A percentile compares a stretch with the other conserved stretches of the same genome.
Conservation (phyloP, 495 filamentous ascomycete genomes). For the Podospora sp. region DNA sequence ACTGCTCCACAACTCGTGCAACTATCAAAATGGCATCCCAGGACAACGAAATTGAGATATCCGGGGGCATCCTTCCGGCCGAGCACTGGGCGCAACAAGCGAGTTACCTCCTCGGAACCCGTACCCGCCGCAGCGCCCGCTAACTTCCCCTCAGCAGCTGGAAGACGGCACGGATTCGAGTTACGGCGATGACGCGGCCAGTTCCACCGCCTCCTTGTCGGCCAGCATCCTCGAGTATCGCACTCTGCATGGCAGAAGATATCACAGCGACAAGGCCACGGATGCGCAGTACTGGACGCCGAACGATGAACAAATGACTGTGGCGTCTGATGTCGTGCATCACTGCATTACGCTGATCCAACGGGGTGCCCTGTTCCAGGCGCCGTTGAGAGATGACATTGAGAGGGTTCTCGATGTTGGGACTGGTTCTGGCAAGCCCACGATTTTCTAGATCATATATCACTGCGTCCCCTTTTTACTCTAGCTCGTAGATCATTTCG, state of each 20-base stretch:
- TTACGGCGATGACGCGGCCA: slow-evolving; percentile 30
- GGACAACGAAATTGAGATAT: too few relatives aligned
- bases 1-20: too few relatives aligned
- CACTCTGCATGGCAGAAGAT: slow-evolving; percentile 46
- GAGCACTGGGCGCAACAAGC: slow-evolving; percentile 11
- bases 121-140: too few relatives aligned
- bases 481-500: too few relatives aligned
- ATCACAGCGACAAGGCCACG: slow-evolving; percentile 36
- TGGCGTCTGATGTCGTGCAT: slow-evolving; percentile 47
- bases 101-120: neutral
- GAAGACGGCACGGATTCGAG: slow-evolving; percentile 42
- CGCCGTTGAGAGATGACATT: slow-evolving; percentile 52
- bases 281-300: slow-evolving; percentile 42
- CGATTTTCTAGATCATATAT: too few relatives aligned
- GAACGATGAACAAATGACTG: slow-evolving; percentile 45
- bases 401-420: slow-evolving; percentile 65
- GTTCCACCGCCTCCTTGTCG: slow-evolving; percentile 50
- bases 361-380: slow-evolving; percentile 57
- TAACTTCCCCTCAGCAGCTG: neutral
- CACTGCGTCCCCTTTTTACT: too few relatives aligned
- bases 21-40: too few relatives aligned
- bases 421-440: slow-evolving; percentile 56
- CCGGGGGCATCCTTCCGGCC: slow-evolving; percentile 2
- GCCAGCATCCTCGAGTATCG: slow-evolving; percentile 49
- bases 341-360: slow-evolving; percentile 45